Base-by-base conservation (phyloP, 805 yeast genomes). In the Debaryomyces tyrocola region DNA sequence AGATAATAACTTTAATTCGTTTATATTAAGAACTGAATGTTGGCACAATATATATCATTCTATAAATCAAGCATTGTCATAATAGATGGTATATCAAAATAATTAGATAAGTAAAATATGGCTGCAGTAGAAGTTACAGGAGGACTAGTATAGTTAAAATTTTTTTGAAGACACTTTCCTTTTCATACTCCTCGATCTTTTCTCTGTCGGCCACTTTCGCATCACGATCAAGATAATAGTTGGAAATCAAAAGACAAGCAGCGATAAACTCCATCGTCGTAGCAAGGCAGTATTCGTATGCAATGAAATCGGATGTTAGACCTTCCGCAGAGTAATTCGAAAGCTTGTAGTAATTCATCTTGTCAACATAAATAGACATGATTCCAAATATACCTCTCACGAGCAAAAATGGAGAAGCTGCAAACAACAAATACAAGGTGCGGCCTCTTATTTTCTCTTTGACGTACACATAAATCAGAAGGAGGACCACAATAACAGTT, bases 371-470 rank as follows among this genome's bases (percentile, higher is more conserved):
- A 37, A 67, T 65, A 15, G 72, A 58, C 40, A 70, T 47, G 4
- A 70, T 46, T 4, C 74, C 74, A 50, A 60, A 70, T 14, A 67
- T 56, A 44, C 73, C 73, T 49, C 74, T 55, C 6, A 66, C 64
- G 7, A 62, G 29, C 20, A 70, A 46, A 48, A 70, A 68, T 2
- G 74, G 74, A 10, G 58, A 50, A 1, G 60, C 58, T 4, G 54
- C 20, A 45, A 62, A 54, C 9, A 67, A 59, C 6, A 62, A 41
- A 9, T 48, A 46, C 4, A 62, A 45, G 41, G 51, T 53, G 41
- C 37, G 9, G 37, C 46, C 44, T 41, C 56, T 58, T 12, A 70
- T 49, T 10, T 55, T 50, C 38, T 63, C 63, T 9, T 36, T 44
- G 10, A 24, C 10, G 10, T 24, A 24, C 7, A 24, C 27, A 24